Evolutionary conservation across 768 basidiomycete species (phyloP), one percentile per base, ranked within the genome.

Genomic region (Arthromyces matolae): DNA sequence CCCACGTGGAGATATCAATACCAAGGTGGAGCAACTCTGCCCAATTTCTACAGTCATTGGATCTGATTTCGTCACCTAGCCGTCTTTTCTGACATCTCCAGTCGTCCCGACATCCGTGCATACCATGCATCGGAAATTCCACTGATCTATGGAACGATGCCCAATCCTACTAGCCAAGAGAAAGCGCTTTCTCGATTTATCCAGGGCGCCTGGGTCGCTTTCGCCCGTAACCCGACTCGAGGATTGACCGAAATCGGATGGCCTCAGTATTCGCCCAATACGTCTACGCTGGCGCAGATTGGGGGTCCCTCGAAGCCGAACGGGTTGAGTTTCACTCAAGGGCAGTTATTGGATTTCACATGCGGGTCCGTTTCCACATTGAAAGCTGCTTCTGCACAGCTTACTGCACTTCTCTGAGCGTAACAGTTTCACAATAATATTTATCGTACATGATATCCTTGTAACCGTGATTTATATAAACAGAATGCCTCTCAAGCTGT

Each of bases 41-140:
- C 19, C 43, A 29, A 24, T 14, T 13, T 33, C 29, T 20, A 29
- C 22, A 29, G 19, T 19, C 5, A 1, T 19, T 27, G n/a, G n/a
- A 22, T 8, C 25, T 19, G 28, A 16, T 24, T 16, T 13, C 40
- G n/a, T 29, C 8, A 32, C n/a, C 4, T 36, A 71, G 69, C 57
- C 22, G 57, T 71, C n/a, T 72, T 71, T 50, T 63, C 64, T 3
- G 66, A 68, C 34, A 65, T 71, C 19, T 67, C 68, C 3, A 53
- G 53, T 10, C 60, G 63, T 5, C 58, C 64, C 0, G 66, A 67
- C 42, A 42, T 71, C 5, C 65, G 72, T 5, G 64, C 71, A 3
- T 71, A 65, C 48, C 72, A 73, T 32, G 60, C 65, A 0, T 65
- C 70, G 0, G 66, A 72, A 32, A 65, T 75, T 24, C 71, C 73